These are phyloP conservation scores for Pistacia vera DNA, from an alignment of 345 rosid genomes.

Conservation along the genomic window DNA sequence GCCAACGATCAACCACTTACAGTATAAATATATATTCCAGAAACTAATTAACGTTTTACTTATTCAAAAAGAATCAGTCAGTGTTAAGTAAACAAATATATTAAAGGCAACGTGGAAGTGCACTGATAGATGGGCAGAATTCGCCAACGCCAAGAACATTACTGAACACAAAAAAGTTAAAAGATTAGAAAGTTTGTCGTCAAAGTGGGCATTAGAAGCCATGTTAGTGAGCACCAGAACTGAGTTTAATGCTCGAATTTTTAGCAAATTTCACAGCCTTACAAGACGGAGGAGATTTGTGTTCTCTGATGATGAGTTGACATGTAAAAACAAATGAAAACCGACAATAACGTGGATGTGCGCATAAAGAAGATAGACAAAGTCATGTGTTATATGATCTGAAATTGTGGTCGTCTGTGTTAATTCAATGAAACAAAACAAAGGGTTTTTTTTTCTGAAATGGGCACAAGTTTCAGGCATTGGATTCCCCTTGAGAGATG, in stretches of 20 bases:
- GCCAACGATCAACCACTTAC: background rate
- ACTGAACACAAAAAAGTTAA: background rate
- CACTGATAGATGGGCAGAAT: background rate
- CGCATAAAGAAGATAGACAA: constrained; percentile 12
- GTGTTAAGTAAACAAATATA: background rate
- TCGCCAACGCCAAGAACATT: constrained; percentile 3
- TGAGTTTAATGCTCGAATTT: background rate
- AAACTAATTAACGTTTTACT: background rate
- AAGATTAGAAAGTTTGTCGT: background rate
- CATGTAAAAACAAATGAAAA: background rate
- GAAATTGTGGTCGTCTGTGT: background rate
- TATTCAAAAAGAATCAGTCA: background rate
- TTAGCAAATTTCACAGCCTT: background rate
- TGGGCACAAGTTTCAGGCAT: constrained; percentile 19
- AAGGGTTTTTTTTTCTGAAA: background rate
- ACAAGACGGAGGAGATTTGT: background rate
- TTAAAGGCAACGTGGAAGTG: constrained; percentile 3
- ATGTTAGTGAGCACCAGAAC: background rate
- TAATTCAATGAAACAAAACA: constrained; percentile 8
- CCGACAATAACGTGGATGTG: background rate
- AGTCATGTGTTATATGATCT: constrained; percentile 15
- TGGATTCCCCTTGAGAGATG: constrained; percentile 37
- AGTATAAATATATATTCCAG: too few species aligned
- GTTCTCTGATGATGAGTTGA: background rate
- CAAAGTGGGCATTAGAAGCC: background rate